Evolutionary conservation across 495 filamentous ascomycete species (phyloP), one percentile per base, ranked within the genome.

Genomic region (Geoglossum glabrum): DNA sequence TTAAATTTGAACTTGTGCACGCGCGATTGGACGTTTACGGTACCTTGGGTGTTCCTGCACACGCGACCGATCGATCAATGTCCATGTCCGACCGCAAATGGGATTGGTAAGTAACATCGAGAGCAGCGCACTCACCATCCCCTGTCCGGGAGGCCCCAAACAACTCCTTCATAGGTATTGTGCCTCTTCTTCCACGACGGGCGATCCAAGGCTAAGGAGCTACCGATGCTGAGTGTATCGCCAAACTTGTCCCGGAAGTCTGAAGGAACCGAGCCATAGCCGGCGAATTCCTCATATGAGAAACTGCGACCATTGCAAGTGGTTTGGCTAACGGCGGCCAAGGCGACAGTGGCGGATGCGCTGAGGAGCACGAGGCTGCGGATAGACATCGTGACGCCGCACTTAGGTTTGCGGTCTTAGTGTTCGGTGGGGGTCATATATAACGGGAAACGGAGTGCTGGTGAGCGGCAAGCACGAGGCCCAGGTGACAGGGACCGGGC

Each of bases 191-290:
- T 77, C 86, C 86, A 92, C 31, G 74, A 72, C 25, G 59, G 66
- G 54, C 71, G 70, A 45, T 85, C 81, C 33, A 90, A 64, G 17
- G 82, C 79, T 64, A 85, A 76, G 30, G 83, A 74, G 59, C 78
- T 83, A 17, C 85, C 86, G 26, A 84, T 70, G 15, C 82, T 80
- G 7, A 90, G 63, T 0, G 84, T 90, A 65, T 92, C 85, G 10
- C 81, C 81, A 60, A 76, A 83, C 64, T 86, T 79, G 70, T 90
- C 86, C 5, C 71, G 66, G 17, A 75, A 76, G 59, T 84, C 73
- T 13, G 72, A 72, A 2, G 77, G 65, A 28, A 89, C 63, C 59
- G 73, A 77, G 3, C 86, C 84, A 61, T 81, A 90, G 21, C 86
- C 86, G 13, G 80, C 83, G 3, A 90, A 76, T 47, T 78, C 73